These are phyloP conservation scores for Fraxinus americana DNA, from an alignment of 257 asterid genomes.

Conservation along the genomic window DNA sequence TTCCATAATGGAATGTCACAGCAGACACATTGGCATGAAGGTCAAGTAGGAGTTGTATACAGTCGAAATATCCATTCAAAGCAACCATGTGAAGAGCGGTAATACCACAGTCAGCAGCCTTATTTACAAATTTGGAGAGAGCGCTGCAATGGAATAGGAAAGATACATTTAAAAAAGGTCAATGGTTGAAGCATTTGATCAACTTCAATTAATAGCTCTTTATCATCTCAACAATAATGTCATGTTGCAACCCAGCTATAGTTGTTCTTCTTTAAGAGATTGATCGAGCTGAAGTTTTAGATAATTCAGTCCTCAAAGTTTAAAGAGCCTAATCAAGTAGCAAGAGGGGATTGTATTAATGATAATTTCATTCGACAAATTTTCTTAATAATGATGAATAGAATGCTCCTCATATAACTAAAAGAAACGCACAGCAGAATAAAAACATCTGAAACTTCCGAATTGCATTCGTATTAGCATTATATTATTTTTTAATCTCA, in stretches of 20 bases:
- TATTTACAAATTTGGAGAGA: slow-evolving; percentile 78
- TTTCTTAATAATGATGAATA: slow-evolving; percentile 4
- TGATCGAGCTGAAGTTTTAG: not conserved
- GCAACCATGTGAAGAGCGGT: slow-evolving; percentile 99
- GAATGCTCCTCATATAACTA: not conserved
- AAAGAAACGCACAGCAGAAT: too few species aligned
- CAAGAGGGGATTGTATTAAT: not conserved
- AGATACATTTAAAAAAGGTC: slow-evolving; percentile 1
- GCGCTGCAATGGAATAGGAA: slow-evolving; percentile 53
- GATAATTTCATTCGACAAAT: not conserved
- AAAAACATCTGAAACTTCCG: too few species aligned
- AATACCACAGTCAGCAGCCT: slow-evolving; percentile 97
- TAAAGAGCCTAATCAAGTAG: not conserved
- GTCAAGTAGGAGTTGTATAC: slow-evolving; percentile 94
- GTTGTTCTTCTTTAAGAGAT: not conserved
- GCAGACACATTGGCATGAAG: slow-evolving; percentile 81
- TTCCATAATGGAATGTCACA: slow-evolving; percentile 90
- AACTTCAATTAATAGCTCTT: not conserved
- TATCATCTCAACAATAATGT: not conserved
- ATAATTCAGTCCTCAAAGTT: slow-evolving; percentile 6
- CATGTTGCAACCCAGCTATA: not conserved
- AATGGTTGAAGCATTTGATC: not conserved
- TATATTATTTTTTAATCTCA: not conserved
- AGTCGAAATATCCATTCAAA: slow-evolving; percentile 90
- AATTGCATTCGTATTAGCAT: too few species aligned